These are phyloP conservation scores for Cadophora sp. DNA, from an alignment of 2,329 filamentous ascomycete species.

Conservation along the genomic window DNA sequence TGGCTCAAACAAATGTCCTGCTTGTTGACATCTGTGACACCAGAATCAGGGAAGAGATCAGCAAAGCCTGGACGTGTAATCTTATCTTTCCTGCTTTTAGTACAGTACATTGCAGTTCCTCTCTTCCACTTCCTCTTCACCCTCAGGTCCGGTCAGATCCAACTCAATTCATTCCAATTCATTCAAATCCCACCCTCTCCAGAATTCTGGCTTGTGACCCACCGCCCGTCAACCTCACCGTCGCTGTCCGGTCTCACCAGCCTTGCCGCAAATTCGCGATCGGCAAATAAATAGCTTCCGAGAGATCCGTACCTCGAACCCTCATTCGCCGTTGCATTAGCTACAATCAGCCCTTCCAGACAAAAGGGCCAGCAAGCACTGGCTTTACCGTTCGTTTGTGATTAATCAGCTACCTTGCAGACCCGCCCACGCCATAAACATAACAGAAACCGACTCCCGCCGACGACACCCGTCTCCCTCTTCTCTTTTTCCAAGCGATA, in stretches of 20 bases:
- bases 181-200: not conserved
- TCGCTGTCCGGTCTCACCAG: not conserved
- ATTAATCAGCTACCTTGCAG: conserved; percentile 12
- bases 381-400: not conserved
- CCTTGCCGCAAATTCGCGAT: not conserved
- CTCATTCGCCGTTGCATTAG: conserved; percentile 7
- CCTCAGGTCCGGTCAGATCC: not conserved
- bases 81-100: not conserved
- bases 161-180: not conserved
- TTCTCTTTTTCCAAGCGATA: not conserved
- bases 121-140: not conserved
- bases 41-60: not conserved
- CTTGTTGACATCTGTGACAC: conserved; percentile 3
- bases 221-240: not conserved
- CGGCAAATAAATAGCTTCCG: conserved; percentile 10
- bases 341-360: not conserved
- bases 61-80: not conserved
- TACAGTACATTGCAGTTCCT: not conserved
- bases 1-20: no score
- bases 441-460: not conserved
- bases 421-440: conserved; percentile 2
- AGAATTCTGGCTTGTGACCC: not conserved
- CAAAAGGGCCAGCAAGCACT: not conserved
- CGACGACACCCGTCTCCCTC: not conserved
- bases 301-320: not conserved